Evolutionary conservation across 192 early-diverging fungal species (phyloP), one percentile per base, ranked within the genome.

Genomic region (Dimargaris cristalligena): DNA sequence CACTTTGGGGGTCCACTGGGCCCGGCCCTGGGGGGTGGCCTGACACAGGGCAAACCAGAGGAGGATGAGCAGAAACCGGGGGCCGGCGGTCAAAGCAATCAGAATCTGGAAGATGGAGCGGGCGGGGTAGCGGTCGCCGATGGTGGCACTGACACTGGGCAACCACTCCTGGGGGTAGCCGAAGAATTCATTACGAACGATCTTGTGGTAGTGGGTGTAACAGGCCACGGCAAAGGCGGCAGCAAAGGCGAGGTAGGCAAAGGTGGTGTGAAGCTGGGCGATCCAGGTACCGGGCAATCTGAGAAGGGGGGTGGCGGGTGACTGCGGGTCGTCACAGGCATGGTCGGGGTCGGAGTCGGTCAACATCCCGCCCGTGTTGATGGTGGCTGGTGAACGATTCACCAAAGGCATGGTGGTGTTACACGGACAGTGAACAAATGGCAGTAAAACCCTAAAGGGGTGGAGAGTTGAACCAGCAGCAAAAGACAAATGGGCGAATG

Each of bases 91-190:
- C 60, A 87, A 63, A n/a, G 87, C 87, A 63, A 86, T 85, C 18
- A 87, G 70, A 26, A 89, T 72, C 75, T 89, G 85, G 61, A 87
- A 89, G 25, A 87, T 73, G 47, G 74, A 79, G 20, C 84, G 70
- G 8, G 79, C 85, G 8, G 82, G 87, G 63, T 86, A 89, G 60
- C 85, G 65, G 63, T 89, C 87, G 63, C 87, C 87, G 46, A 85
- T 89, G 0, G 83, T 80, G 0, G 85, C 87, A 47, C 81, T 85
- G 0, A 89, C 85, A 58, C 84, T 87, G 32, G 87, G 87, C 45
- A 89, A 85, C 87, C 84, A 84, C 56, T 77, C 72, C 55, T 87
- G 75, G 0, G 87, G 87, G 52, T 87, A 89, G 9, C 87, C 87
- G 52, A 73, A 83, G 68, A 81, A 69, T 64, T 82, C 78, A 56